Evolutionary conservation across 306 rosid species (phyloP), one percentile per base, ranked within the genome.

Genomic region (Trifolium pratense): DNA sequence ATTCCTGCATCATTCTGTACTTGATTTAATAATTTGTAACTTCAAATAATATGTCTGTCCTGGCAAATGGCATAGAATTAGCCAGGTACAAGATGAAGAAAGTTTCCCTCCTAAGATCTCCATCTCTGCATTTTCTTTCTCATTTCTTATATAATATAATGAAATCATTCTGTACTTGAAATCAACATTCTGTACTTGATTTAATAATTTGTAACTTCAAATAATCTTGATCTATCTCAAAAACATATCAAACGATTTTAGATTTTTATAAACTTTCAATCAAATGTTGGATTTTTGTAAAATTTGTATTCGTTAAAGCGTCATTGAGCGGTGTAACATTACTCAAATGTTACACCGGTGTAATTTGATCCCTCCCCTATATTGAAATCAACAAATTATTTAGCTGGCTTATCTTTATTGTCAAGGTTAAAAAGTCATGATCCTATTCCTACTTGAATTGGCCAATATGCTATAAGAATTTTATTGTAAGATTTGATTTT

Each of bases 1-100:
- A 7, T 73, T 73, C 29, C n/a, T 73, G 48, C 79, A 21, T 66
- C 70, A 23, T 69, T 31, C 11, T 39, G 39, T 45, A 64, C 46
- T 51, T 51, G 37, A 18, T 40, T 15, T 66, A n/a, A 4, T 36
- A 15, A 25, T 45, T 55, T 40, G 39, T 55, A 13, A 62, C 26
- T 61, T 66, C 39, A 18, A 37, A 26, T 15, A 6, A 60, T 16
- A 4, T 39, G 31, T 37, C 9, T 71, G 37, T 36, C 53, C 49
- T 45, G 14, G 58, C 42, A 51, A 70, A 46, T 56, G 29, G 29
- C 60, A 65, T 66, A 32, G 70, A 60, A 39, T 68, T 26, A 53
- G 48, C 69, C 6, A 2, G 3, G n/a, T 67, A 66, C 45, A 25
- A 42, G 36, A 34, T 63, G 65, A 56, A 23, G 61, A 55, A 11